phyloP scores from a whole-genome alignment of 805 yeast species.

The Sporopachydermia quercuum region DNA sequence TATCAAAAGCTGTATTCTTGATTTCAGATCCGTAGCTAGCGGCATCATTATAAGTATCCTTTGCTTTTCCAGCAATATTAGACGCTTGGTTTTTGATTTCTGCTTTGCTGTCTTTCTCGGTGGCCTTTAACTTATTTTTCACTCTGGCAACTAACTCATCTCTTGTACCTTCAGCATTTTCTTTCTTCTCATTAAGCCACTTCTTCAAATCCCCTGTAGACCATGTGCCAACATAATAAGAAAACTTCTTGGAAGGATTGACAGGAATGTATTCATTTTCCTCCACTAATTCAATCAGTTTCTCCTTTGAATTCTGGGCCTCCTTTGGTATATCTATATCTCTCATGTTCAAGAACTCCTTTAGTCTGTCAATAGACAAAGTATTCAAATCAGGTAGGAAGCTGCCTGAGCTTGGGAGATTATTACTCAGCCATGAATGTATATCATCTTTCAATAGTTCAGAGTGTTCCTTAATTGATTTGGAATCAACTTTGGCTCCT shows the following conservation, averaged over 20 bases:
- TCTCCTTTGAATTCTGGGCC: conserved; percentile 16
- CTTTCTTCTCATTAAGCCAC: conserved; percentile 34
- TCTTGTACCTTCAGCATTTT: conserved; percentile 25
- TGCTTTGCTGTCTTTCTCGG: conserved; percentile 23
- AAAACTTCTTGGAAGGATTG: conserved; percentile 22
- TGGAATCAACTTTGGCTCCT: not conserved
- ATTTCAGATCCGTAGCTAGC: conserved; percentile 19
- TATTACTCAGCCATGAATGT: conserved; percentile 6
- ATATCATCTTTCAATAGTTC: conserved; percentile 3
- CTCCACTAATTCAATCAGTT: conserved; percentile 27
- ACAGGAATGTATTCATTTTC: conserved; percentile 26
- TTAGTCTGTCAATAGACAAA: conserved; percentile 21
- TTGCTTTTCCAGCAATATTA: conserved; percentile 20
- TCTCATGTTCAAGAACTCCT: conserved; percentile 20
- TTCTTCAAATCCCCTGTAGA: conserved; percentile 28
- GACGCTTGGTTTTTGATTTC: conserved; percentile 3
- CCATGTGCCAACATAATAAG: conserved; percentile 42
- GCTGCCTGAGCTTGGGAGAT: conserved; percentile 1
- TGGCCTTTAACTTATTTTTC: conserved; percentile 17
- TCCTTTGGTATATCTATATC: conserved; percentile 17
- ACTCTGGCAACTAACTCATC: conserved; percentile 32
- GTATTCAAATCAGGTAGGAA: conserved; percentile 12
- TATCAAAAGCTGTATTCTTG: conserved; percentile 30
- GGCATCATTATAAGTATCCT: conserved; percentile 23
- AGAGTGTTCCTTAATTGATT: conserved; percentile 2